A percentile compares a stretch with the other conserved stretches of the same genome.
Conservation (phyloP, 345 rosid species). For the Eucalyptus pauciflora region DNA sequence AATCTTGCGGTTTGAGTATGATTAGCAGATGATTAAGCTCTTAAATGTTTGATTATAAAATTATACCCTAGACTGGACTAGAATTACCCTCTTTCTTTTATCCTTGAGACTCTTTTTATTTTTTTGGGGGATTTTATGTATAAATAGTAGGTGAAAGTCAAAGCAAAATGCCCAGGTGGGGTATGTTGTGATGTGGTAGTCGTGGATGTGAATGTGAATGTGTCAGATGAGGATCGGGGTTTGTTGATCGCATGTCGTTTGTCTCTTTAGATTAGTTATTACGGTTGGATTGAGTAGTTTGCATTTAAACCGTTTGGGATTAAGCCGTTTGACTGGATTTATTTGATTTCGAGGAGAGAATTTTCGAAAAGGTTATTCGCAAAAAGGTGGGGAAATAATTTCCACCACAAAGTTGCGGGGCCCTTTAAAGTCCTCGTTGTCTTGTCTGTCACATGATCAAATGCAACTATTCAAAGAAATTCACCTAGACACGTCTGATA, state of each 20-base stretch:
- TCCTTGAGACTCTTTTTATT: neutral
- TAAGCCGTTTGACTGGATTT: neutral
- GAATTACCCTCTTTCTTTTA: neutral
- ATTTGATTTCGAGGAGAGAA: neutral
- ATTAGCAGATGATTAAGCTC: neutral
- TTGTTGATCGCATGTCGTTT: neutral
- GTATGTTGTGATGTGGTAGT: neutral
- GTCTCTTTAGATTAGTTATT: neutral
- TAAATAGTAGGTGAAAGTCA: neutral
- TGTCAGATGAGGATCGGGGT: neutral
- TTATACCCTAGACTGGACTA: neutral
- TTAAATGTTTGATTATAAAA: neutral
- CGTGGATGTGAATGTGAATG: neutral
- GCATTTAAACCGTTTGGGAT: neutral
- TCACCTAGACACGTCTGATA: neutral
- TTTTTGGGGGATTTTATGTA: neutral
- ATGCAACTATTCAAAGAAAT: neutral
- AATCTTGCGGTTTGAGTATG: neutral
- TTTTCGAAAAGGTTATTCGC: neutral
- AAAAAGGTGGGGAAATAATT: neutral
- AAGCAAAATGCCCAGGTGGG: neutral
- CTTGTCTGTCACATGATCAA: neutral
- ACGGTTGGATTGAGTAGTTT: neutral
- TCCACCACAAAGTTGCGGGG: neutral
- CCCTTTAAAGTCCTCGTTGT: neutral